Evolutionary conservation across 2,329 filamentous ascomycete species (phyloP), one percentile per base, ranked within the genome.

Genomic region (Bertia moriformis): DNA sequence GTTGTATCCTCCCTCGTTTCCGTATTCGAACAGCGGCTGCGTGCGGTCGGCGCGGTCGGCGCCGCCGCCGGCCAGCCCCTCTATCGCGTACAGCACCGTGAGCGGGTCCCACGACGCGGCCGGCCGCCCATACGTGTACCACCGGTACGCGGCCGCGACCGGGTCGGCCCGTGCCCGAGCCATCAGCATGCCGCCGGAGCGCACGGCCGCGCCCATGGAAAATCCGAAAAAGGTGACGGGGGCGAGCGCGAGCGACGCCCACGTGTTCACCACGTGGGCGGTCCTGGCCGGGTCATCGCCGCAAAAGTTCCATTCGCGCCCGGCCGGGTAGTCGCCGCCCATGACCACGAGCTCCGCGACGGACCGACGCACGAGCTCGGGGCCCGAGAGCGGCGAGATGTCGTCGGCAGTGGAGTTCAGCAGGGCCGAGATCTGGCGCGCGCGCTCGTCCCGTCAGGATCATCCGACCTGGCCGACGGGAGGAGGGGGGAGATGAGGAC

Each of bases 171-270:
- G 7, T 54, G 40, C 5, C 43, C 45, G 17, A n/a, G n/a, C n/a
- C n/a, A 58, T 57, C 4, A 68, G 47, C 2, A 30, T 32, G 1
- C 46, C 51, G 3, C 66, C 67, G 0, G 62, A 60, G 3, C 51
- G 43, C 14, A 70, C 61, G 12, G 50, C 36, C 2, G 46, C 45
- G n/a, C 67, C 64, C 1, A 69, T 49, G 41, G 69, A 64, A 12
- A 43, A 46, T 10, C 67, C 67, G 2, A 58, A 54, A 44, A 61
- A 70, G 0, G 60, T 60, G 7, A 65, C 42, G 3, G 45, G 49
- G 0, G n/a, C 22, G n/a, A 10, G 7, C 22, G 55, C 52, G n/a
- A n/a, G 22, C 22, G 22, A 27, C 7, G 22, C n/a, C 22, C n/a
- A n/a, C 7, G n/a, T 27, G 22, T 27, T 27, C 7, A 27, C n/a